A percentile compares a stretch with the other conserved stretches of the same genome.
phyloP scores from a whole-genome alignment of 345 rosid species.

The Clausena lansium region DNA sequence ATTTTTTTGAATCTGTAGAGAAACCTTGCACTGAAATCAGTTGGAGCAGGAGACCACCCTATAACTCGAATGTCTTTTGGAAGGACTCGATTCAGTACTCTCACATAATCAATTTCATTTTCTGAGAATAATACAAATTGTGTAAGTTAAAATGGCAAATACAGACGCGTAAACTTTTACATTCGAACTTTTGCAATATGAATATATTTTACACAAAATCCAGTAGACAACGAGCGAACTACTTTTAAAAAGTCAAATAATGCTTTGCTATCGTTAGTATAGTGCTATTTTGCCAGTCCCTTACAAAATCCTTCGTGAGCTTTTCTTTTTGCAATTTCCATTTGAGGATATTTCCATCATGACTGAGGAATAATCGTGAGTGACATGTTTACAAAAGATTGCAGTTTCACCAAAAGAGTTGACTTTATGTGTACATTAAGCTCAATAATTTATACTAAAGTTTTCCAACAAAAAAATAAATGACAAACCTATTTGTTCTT shows the following conservation, averaged over 20 bases:
- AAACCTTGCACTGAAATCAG: conserved; percentile 91
- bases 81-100: conserved; percentile 80
- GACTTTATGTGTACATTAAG: not conserved
- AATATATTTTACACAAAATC: not conserved
- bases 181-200: conserved; percentile 9
- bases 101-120: conserved; percentile 85
- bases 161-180: not conserved
- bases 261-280: not conserved
- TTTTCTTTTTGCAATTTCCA: not conserved
- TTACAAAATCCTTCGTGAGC: not conserved
- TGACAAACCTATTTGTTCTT: conserved; percentile 42
- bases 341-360: not conserved
- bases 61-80: conserved; percentile 82
- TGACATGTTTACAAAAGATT: not conserved
- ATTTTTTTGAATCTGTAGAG: conserved; percentile 11
- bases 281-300: not conserved
- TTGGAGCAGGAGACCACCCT: conserved; percentile 91
- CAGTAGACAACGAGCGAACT: not conserved
- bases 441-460: not conserved
- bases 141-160: conserved; percentile 10
- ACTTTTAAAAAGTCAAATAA: not conserved
- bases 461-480: conserved; percentile 11
- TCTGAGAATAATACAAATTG: conserved; percentile 33
- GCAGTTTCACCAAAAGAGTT: not conserved
- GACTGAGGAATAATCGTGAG: not conserved